Percentiles rank a stretch among this genome's conserved stretches.
Conservation (phyloP, 1,284 basidiomycete species). For the Naganishia albida region DNA sequence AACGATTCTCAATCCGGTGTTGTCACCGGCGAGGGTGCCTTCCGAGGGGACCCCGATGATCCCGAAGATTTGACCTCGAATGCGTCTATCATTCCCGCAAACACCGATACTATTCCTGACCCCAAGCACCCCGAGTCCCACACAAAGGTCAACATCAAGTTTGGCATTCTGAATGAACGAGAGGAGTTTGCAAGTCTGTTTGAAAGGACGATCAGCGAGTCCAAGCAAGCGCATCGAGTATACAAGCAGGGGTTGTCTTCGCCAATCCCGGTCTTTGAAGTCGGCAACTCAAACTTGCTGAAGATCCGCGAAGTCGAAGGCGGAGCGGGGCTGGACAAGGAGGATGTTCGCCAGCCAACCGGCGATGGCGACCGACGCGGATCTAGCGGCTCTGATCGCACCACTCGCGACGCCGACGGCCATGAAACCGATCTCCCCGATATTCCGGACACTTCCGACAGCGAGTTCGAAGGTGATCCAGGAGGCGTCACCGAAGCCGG, state of each 20-base stretch:
- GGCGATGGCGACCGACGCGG: slow-evolving; percentile 1
- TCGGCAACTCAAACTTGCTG: slow-evolving; percentile 48
- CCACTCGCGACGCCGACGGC: slow-evolving; percentile 5
- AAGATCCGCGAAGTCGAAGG: slow-evolving; percentile 50
- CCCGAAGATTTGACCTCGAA: slow-evolving; percentile 30
- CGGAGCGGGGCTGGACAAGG: slow-evolving; percentile 38
- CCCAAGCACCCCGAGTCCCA: slow-evolving; percentile 16
- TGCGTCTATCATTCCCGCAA: slow-evolving; percentile 31
- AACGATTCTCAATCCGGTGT: background rate
- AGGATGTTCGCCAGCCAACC: slow-evolving; percentile 9
- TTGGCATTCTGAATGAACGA: slow-evolving; percentile 50
- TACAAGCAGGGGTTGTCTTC: slow-evolving; percentile 38
- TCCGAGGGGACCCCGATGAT: slow-evolving; percentile 17
- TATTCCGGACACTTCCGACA: slow-evolving; percentile 15
- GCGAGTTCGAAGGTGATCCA: slow-evolving; percentile 23
- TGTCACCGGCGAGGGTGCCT: slow-evolving; percentile 27
- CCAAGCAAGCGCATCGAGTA: slow-evolving; percentile 33
- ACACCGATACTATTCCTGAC: slow-evolving; percentile 12
- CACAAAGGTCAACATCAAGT: slow-evolving; percentile 42
- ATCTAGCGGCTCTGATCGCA: background rate
- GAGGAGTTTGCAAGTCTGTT: slow-evolving; percentile 44
- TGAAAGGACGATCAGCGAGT: slow-evolving; percentile 37
- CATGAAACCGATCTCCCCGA: slow-evolving; percentile 21
- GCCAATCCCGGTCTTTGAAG: slow-evolving; percentile 43
- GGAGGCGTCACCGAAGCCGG: slow-evolving; percentile 19